A percentile compares a stretch with the other conserved stretches of the same genome.
Evolutionary conservation across 176 grass and related monocot genomes (phyloP).

Genomic region (Neostapfia colusana): DNA sequence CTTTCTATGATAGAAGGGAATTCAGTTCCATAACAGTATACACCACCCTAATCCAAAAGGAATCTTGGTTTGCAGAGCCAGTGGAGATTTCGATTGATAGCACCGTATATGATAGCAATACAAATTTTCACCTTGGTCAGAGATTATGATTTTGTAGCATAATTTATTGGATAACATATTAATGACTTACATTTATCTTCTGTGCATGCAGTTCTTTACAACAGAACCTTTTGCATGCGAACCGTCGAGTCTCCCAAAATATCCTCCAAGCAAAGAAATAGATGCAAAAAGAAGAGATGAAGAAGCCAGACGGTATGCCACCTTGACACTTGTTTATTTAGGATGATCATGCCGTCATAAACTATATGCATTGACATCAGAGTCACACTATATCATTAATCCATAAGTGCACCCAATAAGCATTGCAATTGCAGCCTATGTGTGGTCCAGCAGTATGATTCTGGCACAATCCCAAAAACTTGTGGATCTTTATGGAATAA

Average conservation of each 20-base stretch:
- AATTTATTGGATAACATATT: background rate
- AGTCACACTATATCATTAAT: background rate
- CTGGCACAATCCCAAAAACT: background rate
- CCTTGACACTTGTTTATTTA: conserved; percentile 17
- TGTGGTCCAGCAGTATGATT: background rate
- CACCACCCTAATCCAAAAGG: background rate
- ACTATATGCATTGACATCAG: background rate
- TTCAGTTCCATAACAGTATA: background rate
- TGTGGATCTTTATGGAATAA: background rate
- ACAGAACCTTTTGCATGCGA: conserved; percentile 73
- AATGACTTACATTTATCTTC: conserved; percentile 1
- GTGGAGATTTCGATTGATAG: too few species aligned
- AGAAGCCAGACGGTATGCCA: conserved; percentile 78
- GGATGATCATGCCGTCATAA: background rate
- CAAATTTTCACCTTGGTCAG: background rate
- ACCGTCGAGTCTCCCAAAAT: conserved; percentile 61
- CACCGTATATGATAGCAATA: background rate
- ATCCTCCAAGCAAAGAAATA: conserved; percentile 85
- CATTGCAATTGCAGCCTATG: background rate
- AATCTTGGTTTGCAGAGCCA: too few species aligned
- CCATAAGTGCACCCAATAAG: background rate
- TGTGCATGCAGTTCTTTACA: conserved; percentile 66
- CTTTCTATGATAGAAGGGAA: conserved; percentile 17
- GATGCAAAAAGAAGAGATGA: conserved; percentile 81
- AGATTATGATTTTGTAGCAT: conserved; percentile 24